These are phyloP conservation scores for Diaporthe ampelina DNA, from an alignment of 2,329 filamentous ascomycete genomes.

Conservation along the genomic window DNA sequence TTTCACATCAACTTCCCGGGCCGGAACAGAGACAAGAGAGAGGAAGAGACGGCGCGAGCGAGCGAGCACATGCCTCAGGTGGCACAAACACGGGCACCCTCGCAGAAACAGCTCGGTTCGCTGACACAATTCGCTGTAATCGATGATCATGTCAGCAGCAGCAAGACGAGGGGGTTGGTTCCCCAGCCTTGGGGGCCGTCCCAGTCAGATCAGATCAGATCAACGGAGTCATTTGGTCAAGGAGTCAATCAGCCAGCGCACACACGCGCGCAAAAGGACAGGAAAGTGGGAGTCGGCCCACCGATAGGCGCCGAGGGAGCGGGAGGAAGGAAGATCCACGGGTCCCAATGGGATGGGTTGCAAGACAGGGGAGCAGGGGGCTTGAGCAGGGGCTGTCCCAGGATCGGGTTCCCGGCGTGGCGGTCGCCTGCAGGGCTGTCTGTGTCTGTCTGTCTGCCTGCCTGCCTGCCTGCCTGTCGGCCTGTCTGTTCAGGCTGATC, in stretches of 20 bases:
- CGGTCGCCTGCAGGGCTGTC: constrained; percentile 30
- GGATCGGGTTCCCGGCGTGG: constrained; percentile 31
- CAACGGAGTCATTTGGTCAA: no score
- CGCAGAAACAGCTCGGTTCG: background rate
- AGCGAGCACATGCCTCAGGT: constrained; percentile 8
- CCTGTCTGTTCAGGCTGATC: background rate
- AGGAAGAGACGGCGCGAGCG: no score
- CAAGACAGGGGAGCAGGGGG: constrained; percentile 17
- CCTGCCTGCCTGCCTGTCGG: constrained; percentile 11
- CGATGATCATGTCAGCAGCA: background rate
- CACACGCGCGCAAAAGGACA: background rate
- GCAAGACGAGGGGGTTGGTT: background rate
- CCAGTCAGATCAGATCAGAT: background rate
- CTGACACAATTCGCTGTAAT: background rate
- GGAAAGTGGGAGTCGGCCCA: constrained; percentile 20
- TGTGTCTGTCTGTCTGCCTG: background rate
- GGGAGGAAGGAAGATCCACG: constrained; percentile 30
- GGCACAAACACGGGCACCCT: background rate
- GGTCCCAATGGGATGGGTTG: constrained; percentile 38
- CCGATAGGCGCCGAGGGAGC: constrained; percentile 25
- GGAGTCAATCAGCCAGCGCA: background rate
- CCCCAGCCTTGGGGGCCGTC: background rate
- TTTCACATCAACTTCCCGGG: constrained; percentile 9
- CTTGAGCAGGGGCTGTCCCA: constrained; percentile 30
- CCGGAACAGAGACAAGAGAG: background rate